A percentile compares a stretch with the other conserved stretches of the same genome.
phyloP scores from a whole-genome alignment of 1,139 yeast species.

The Candida sp. region DNA sequence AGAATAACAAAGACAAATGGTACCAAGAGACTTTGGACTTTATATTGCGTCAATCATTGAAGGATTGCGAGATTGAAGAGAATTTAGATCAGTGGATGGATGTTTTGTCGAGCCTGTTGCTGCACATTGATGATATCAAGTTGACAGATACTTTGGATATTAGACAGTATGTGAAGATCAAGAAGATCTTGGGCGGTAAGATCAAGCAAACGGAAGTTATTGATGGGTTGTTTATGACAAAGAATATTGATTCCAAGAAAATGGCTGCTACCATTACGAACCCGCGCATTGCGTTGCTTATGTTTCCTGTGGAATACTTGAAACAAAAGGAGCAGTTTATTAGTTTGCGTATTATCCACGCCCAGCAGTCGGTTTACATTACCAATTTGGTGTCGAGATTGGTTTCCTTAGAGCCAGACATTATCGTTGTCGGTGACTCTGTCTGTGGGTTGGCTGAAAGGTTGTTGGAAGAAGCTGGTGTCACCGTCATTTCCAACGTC shows the following conservation, averaged over 20 bases:
- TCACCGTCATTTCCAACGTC: slow-evolving; percentile 78
- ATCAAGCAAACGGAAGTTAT: slow-evolving; percentile 63
- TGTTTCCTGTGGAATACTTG: slow-evolving; percentile 90
- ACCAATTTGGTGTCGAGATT: slow-evolving; percentile 83
- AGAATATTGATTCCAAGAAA: slow-evolving; percentile 76
- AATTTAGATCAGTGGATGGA: slow-evolving; percentile 46
- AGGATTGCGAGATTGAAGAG: slow-evolving; percentile 53
- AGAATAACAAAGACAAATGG: slow-evolving; percentile 15
- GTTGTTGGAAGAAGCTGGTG: slow-evolving; percentile 71
- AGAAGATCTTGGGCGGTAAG: slow-evolving; percentile 79
- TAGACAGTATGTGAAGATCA: slow-evolving; percentile 85
- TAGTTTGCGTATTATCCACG: slow-evolving; percentile 81
- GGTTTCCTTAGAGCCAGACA: slow-evolving; percentile 75
- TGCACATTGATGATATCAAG: slow-evolving; percentile 30
- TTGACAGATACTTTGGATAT: slow-evolving; percentile 81
- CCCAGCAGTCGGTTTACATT: slow-evolving; percentile 88
- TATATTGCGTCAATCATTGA: slow-evolving; percentile 66
- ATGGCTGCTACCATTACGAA: slow-evolving; percentile 69
- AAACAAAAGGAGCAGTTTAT: slow-evolving; percentile 75
- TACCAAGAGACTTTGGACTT: slow-evolving; percentile 31
- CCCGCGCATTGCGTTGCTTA: slow-evolving; percentile 82
- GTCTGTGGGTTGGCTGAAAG: slow-evolving; percentile 85
- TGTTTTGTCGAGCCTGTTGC: slow-evolving; percentile 29
- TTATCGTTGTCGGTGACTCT: slow-evolving; percentile 79
- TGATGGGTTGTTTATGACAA: slow-evolving; percentile 87